Base-by-base conservation (phyloP, 2,329 filamentous ascomycete species). In the Penicillium sp. region DNA sequence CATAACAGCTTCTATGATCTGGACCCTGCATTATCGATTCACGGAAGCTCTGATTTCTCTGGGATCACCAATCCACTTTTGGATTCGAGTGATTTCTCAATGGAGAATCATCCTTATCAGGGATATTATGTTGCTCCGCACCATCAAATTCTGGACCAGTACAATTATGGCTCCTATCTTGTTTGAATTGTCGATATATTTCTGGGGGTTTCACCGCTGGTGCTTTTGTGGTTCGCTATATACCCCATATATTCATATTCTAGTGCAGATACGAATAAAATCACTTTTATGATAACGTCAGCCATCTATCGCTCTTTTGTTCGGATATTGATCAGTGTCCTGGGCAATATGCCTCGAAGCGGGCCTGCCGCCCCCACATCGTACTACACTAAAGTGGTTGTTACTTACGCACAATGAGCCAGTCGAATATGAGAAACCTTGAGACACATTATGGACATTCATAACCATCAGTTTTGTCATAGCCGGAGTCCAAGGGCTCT, bases 21-120 rank as follows among this genome's bases (percentile, higher is more conserved):
- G 19, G 56, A 67, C 44, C 68, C 65, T 49, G 59, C 64, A 31
- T 59, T 62, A 25, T 53, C 68, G 25, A 66, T 71, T 19, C 62
- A 71, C 25, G 64, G 70, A 19, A 67, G 75, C 11, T 67, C 69
- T 3, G 72, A 66, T 35, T 68, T 73, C 53, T 71, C 73, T 3
- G 83, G 82, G 7, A 84, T 86, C 42, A 76, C 88, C 6, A 93
- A 93, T 67, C 91, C 91, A 1, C 75, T 93, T 39, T 82, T 88
- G 63, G 85, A 84, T 25, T 81, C 81, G 25, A 90, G 90, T 1
- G 90, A 95, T 69, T 95, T 95, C 71, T 88, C 82, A 25, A 80
- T 88, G 64, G 88, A 90, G 4, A 88, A 91, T 62, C 90, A 93
- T 74, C 91, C 92, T 1, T 96, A 95, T 69, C 88, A 91, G 69